Percentiles rank a stretch among this genome's conserved stretches.
Evolutionary conservation across 1,139 yeast species (phyloP).

Genomic region (Arxiozyma telluris): DNA sequence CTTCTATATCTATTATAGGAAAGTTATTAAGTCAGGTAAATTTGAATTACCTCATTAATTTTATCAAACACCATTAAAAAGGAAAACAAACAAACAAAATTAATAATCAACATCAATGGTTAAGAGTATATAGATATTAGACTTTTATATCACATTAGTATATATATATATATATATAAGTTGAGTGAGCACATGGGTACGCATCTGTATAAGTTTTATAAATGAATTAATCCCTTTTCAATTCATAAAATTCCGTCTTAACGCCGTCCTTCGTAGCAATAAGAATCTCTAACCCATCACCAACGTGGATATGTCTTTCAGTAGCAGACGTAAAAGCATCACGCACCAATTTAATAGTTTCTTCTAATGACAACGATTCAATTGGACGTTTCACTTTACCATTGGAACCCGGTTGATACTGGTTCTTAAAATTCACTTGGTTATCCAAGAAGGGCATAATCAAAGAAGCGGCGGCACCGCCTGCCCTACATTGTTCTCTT

Average conservation of each 20-base stretch:
- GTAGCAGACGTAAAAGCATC: constrained; percentile 96
- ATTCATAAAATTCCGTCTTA: constrained; percentile 68
- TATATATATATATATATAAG: constrained; percentile 3
- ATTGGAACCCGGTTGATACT: constrained; percentile 66
- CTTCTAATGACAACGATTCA: constrained; percentile 64
- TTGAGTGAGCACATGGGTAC: neutral
- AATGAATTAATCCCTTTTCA: constrained; percentile 66
- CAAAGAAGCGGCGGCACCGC: constrained; percentile 93
- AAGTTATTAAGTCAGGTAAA: constrained; percentile 73
- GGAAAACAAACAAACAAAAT: neutral
- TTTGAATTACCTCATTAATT: constrained; percentile 65
- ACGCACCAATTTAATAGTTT: constrained; percentile 75
- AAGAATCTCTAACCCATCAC: constrained; percentile 86
- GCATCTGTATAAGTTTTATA: neutral
- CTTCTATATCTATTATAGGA: constrained; percentile 80
- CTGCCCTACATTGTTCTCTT: constrained; percentile 95
- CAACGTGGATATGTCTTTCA: constrained; percentile 96
- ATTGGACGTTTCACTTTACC: constrained; percentile 55
- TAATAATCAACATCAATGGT: neutral
- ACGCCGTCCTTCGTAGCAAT: constrained; percentile 93
- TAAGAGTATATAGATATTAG: neutral
- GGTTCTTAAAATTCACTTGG: constrained; percentile 93
- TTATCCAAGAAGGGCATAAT: constrained; percentile 97
- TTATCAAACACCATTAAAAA: neutral
- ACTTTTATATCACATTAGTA: neutral